Evolutionary conservation across 1,284 basidiomycete species (phyloP), one percentile per base, ranked within the genome.

Genomic region (Phaffia rhodozyma): DNA sequence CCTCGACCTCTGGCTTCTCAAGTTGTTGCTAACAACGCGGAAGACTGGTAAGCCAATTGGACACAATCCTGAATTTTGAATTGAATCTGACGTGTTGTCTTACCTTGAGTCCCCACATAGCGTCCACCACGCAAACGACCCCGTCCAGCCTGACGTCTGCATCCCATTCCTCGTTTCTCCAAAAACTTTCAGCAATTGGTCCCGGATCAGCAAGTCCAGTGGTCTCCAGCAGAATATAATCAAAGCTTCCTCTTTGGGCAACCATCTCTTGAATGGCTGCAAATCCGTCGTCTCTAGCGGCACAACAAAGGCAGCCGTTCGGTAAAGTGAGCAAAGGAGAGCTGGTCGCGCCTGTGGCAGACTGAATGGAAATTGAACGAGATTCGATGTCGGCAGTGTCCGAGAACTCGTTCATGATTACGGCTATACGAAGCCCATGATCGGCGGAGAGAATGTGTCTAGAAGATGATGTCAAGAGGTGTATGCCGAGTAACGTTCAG

Each of bases 251-350:
- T 85, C 88, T 69, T 58, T 72, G 71, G 2, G 71, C 70, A 5
- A 76, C 74, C 66, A 94, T 79, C 71, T 88, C 87, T 73, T 94
- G 89, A 60, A 97, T 93, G 1, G 92, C 89, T 32, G 90, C 89
- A 0, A 88, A 82, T 1, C 92, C 92, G 20, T 84, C 80, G 73
- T 96, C 91, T 72, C 93, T 92, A 76, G 96, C 87, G 64, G 89
- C 91, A 74, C 92, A 97, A 74, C 92, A 96, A 27, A 97, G 75
- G 74, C 92, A 96, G 13, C 92, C 92, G 73, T 97, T 96, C 1
- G 91, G 85, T 1, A 94, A 81, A 67, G 92, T 87, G 20, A 94
- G 82, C 70, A 92, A 83, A 69, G 69, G 66, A 3, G 70, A 70
- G 21, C 71, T 70, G 13, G 71, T 70, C 0, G 78, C 67, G 53